Percentiles rank a stretch among this genome's conserved stretches.
Conservation (phyloP, 2,329 filamentous ascomycete genomes). For the Xylariaceae sp. region DNA sequence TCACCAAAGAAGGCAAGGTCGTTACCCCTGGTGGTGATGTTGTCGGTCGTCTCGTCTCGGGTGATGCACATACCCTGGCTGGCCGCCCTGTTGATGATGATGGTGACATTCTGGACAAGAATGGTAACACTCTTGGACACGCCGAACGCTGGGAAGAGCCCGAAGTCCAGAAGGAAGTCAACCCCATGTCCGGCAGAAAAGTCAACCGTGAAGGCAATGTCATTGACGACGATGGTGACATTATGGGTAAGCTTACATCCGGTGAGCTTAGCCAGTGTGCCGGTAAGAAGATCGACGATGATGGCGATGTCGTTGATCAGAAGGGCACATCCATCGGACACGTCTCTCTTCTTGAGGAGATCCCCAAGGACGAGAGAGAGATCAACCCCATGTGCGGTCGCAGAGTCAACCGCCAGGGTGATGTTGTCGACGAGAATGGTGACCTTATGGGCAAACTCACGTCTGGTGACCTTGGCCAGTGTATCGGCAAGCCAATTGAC, state of each 20-base stretch:
- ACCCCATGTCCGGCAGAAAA: constrained; percentile 50
- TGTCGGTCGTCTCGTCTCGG: constrained; percentile 68
- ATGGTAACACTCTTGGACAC: constrained; percentile 58
- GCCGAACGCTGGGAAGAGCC: constrained; percentile 60
- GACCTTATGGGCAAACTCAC: constrained; percentile 64
- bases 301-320: constrained; percentile 69
- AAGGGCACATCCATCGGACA: constrained; percentile 67
- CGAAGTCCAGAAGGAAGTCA: constrained; percentile 51
- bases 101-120: constrained; percentile 77
- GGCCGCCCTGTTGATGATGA: constrained; percentile 77
- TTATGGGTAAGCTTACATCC: constrained; percentile 65
- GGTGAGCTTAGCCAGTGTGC: constrained; percentile 63
- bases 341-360: constrained; percentile 63
- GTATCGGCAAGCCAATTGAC: constrained; percentile 66
- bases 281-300: constrained; percentile 67
- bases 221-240: constrained; percentile 55
- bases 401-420: constrained; percentile 55
- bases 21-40: constrained; percentile 65
- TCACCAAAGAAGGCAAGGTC: constrained; percentile 67
- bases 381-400: constrained; percentile 39
- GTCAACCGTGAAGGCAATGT: constrained; percentile 61
- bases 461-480: constrained; percentile 60
- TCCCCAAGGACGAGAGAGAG: constrained; percentile 28
- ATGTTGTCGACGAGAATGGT: constrained; percentile 56
- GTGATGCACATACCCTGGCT: constrained; percentile 68